These are phyloP conservation scores for Luffa aegyptiaca DNA, from an alignment of 306 rosid species.

Conservation along the genomic window DNA sequence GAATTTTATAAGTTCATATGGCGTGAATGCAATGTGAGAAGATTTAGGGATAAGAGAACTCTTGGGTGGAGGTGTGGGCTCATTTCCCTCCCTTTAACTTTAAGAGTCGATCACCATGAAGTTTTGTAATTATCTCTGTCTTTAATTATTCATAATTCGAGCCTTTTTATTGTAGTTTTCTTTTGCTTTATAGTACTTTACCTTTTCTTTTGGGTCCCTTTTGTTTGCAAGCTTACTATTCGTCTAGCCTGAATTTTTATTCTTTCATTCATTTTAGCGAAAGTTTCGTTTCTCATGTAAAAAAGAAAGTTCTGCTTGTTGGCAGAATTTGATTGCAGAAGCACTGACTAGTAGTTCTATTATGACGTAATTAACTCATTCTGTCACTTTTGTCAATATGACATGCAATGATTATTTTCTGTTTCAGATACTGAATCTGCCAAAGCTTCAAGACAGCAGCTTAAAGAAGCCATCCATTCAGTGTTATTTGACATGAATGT, in stretches of 20 bases:
- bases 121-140: background rate
- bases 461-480: slow-evolving; percentile 60
- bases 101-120: background rate
- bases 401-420: slow-evolving; percentile 7
- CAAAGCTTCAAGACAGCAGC: slow-evolving; percentile 71
- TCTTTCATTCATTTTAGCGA: no score
- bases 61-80: background rate
- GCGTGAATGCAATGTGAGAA: background rate
- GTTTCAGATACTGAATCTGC: slow-evolving; percentile 75
- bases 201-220: no score
- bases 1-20: background rate
- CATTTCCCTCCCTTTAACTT: background rate
- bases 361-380: background rate
- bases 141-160: no score
- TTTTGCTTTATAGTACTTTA: no score
- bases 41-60: background rate
- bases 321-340: background rate
- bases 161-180: background rate
- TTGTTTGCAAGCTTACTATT: no score
- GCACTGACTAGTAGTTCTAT: background rate
- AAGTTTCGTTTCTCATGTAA: no score
- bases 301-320: background rate
- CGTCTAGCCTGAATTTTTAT: background rate
- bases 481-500: slow-evolving; percentile 77
- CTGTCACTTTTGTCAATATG: background rate